Conservation (phyloP, 179 eudicot species). For the Beta corolliflora region DNA sequence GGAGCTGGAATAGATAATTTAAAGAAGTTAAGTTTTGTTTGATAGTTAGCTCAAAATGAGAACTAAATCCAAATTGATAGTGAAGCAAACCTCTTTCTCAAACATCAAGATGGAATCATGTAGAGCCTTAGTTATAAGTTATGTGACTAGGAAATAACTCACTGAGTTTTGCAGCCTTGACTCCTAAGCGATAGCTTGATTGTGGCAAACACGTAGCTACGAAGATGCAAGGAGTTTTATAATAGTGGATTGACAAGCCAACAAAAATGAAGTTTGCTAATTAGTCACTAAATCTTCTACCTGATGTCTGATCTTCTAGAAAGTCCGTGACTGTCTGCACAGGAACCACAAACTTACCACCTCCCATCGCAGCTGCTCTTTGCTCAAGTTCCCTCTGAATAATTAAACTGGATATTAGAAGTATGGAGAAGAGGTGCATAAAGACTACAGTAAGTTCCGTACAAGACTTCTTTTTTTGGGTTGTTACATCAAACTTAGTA, state of each 20-base stretch:
- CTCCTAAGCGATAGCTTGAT: constrained; percentile 94
- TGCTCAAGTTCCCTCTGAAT: constrained; percentile 69
- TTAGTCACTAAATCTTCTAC: constrained; percentile 35
- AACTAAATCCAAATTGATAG: background rate
- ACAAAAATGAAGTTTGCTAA: background rate
- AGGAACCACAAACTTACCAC: constrained; percentile 83
- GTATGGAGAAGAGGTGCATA: too few relatives aligned
- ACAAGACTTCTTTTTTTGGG: too few relatives aligned
- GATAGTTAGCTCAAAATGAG: background rate
- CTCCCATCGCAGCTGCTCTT: constrained; percentile 75
- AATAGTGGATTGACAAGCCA: constrained; percentile 3
- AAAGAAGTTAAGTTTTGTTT: background rate
- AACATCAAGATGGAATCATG: constrained; percentile 74
- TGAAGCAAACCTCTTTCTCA: constrained; percentile 65
- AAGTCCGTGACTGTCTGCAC: constrained; percentile 85
- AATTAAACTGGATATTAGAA: too few relatives aligned
- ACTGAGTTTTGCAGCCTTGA: constrained; percentile 76
- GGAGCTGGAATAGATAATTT: constrained; percentile 54
- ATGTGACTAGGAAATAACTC: constrained; percentile 71
- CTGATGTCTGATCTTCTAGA: constrained; percentile 69
- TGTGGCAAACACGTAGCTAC: constrained; percentile 61
- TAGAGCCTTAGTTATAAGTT: constrained; percentile 79
- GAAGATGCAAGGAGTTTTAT: constrained; percentile 27
- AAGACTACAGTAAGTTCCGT: too few relatives aligned
- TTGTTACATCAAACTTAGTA: too few relatives aligned